Evolutionary conservation across 73 alveolate genomes (phyloP).

Genomic region (Tetrahymena malaccensis): DNA sequence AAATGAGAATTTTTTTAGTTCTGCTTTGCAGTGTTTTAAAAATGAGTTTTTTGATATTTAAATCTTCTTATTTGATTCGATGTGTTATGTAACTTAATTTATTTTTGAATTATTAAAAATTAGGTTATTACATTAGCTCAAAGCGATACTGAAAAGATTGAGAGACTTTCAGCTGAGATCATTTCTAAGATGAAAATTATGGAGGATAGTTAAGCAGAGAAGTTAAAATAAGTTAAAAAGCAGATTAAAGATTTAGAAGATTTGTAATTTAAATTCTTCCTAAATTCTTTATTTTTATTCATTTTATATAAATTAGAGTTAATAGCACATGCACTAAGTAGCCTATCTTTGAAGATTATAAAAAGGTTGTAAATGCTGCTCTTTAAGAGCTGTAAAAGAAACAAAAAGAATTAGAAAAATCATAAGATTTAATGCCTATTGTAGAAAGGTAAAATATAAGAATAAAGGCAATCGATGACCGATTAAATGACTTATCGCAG

Average conservation of each 20-base stretch:
- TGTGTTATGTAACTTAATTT: neutral
- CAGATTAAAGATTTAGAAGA: neutral
- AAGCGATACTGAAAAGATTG: neutral
- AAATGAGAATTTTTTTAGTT: neutral
- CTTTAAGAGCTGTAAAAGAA: neutral
- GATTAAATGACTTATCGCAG: neutral
- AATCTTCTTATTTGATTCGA: neutral
- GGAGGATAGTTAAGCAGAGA: neutral
- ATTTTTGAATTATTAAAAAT: neutral
- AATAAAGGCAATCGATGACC: neutral
- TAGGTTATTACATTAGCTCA: neutral
- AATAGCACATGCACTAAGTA: neutral
- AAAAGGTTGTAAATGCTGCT: neutral
- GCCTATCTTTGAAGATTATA: neutral
- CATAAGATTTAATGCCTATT: neutral
- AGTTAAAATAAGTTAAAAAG: neutral
- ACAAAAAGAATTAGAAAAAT: neutral
- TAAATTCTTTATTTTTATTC: neutral
- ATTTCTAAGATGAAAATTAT: neutral
- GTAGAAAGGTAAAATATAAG: neutral
- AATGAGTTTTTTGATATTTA: neutral
- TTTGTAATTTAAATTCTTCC: neutral
- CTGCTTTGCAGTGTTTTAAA: neutral
- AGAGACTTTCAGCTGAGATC: neutral
- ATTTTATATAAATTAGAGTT: neutral